These are phyloP conservation scores for Microglena sp. DNA, from an alignment of 139 green algal species.

Conservation along the genomic window DNA sequence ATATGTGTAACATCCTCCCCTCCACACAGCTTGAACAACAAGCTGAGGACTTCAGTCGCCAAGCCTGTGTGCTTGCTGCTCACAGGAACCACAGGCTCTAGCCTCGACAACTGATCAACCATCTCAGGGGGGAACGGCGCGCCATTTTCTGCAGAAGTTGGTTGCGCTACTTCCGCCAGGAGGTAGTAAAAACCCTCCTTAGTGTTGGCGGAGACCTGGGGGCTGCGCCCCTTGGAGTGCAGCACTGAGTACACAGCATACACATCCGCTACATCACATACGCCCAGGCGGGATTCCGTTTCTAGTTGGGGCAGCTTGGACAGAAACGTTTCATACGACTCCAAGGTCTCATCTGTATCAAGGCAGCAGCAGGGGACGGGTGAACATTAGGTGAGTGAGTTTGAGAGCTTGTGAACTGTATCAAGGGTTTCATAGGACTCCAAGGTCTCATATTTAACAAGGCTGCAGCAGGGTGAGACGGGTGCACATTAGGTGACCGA, in stretches of 20 bases:
- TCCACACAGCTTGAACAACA: conserved; percentile 14
- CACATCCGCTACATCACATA: conserved; percentile 18
- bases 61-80: conserved; percentile 20
- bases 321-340: conserved; percentile 16
- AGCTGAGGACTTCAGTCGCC: no score
- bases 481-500: no score
- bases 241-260: conserved; percentile 24
- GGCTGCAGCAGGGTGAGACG: no score
- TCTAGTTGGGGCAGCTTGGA: neutral
- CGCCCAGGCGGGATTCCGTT: neutral
- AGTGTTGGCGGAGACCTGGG: conserved; percentile 4
- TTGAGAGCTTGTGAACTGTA: no score
- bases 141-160: neutral
- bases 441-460: no score
- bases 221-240: conserved; percentile 22
- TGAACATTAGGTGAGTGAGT: no score
- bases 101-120: neutral
- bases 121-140: neutral
- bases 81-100: conserved; percentile 22
- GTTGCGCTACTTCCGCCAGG: conserved; percentile 11
- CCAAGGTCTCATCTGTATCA: conserved; percentile 17
- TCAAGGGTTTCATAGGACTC: no score
- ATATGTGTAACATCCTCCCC: conserved; percentile 10
- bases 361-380: no score
- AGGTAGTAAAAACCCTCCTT: conserved; percentile 26